Base-by-base conservation (phyloP, 768 basidiomycete species). In the Collybiopsis confluens region DNA sequence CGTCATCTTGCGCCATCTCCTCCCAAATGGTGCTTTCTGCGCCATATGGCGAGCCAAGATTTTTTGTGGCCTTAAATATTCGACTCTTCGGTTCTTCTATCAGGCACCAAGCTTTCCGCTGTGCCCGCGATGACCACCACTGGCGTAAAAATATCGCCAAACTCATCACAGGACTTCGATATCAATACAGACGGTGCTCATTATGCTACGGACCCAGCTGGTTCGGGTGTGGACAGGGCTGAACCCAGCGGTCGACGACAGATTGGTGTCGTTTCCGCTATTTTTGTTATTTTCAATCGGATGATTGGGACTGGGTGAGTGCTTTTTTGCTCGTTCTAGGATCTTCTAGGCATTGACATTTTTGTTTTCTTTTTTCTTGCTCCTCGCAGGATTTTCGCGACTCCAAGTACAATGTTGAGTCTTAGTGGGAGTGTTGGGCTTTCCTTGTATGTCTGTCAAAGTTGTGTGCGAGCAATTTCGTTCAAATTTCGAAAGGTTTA, bases 281-380 rank as follows among this genome's bases (percentile, higher is more conserved):
- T 73, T 3, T 73, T 73, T 56, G 67, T 75, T 49, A 70, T 74
- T 23, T 73, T 75, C 61, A 75, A 75, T 51, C 66, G 74, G 26
- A 72, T 75, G 16, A 73, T 73, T 51, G 73, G 74, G 13, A 73
- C 73, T 52, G 73, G 73, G 73, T 74, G 47, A 30, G 70, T 63
- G 8, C n/a, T 9, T 21, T 45, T 23, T 15, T 20, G 4, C 20
- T 26, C 2, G 18, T 43, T 18, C 2, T 11, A n/a, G n/a, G 18
- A 16, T 38, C 23, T 26, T 36, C 33, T n/a, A n/a, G n/a, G n/a
- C n/a, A n/a, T n/a, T n/a, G n/a, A n/a, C n/a, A n/a, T n/a, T 9
- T 18, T 28, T 41, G 23, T 50, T 33, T 33, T 33, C 13, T 33
- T 5, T 6, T 13, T 33, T 33, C 13, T 33, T 33, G 30, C 30